These are phyloP conservation scores for Sporisorium iseilematis-ciliati DNA, from an alignment of 1,284 basidiomycete species.

Conservation along the genomic window DNA sequence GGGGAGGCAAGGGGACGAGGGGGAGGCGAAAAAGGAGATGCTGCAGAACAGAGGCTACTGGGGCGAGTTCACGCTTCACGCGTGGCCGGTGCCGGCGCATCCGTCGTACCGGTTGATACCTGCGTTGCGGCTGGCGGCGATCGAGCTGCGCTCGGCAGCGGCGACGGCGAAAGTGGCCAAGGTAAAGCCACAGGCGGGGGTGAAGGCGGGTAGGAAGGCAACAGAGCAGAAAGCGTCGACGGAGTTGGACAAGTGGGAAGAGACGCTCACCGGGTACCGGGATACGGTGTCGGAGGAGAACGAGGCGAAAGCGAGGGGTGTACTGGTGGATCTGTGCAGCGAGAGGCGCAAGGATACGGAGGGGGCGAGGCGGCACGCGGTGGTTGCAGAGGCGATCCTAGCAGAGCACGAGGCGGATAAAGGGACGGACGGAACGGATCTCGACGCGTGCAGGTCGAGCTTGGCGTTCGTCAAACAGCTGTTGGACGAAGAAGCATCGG, in stretches of 20 bases:
- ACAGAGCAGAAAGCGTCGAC: background rate
- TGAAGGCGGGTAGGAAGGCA: constrained; percentile 22
- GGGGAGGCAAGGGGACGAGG: constrained; percentile 22
- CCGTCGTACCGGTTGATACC: constrained; percentile 61
- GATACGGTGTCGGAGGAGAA: constrained; percentile 46
- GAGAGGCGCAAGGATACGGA: constrained; percentile 7
- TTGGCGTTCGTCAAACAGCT: constrained; percentile 44
- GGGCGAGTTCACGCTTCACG: constrained; percentile 62
- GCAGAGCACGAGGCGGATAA: background rate
- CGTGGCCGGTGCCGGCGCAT: constrained; percentile 59
- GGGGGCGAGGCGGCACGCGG: background rate
- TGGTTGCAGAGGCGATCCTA: constrained; percentile 8
- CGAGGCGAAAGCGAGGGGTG: constrained; percentile 27
- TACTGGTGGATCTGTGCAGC: constrained; percentile 19
- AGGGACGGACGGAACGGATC: constrained; percentile 7
- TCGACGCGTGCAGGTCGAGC: constrained; percentile 12
- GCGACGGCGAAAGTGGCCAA: constrained; percentile 26
- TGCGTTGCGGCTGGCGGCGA: constrained; percentile 53
- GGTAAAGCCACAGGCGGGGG: constrained; percentile 13
- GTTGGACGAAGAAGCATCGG: constrained; percentile 41
- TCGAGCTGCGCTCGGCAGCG: constrained; percentile 25
- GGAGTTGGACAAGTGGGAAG: constrained; percentile 45
- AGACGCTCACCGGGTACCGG: constrained; percentile 42
- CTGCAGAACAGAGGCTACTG: constrained; percentile 62
- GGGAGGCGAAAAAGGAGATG: constrained; percentile 53